Percentiles rank a stretch among this genome's conserved stretches.
Conservation (phyloP, 495 filamentous ascomycete species). For the Lophium mytilinum region DNA sequence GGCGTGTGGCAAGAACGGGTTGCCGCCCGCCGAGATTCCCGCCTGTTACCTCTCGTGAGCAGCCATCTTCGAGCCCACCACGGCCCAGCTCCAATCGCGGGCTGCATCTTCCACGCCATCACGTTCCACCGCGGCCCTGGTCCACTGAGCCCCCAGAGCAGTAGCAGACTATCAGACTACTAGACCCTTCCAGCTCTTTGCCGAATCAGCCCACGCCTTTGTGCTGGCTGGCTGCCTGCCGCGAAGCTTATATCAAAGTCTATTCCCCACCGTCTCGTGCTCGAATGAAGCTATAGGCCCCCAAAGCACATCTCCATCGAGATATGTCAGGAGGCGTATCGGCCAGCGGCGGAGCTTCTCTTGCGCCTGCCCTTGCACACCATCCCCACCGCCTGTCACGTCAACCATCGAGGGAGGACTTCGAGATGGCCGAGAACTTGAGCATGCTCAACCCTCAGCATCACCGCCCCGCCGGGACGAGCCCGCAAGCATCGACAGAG, state of each 20-base stretch:
- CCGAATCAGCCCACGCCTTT: background rate
- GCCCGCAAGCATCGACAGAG: background rate
- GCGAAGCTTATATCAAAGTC: too few relatives aligned
- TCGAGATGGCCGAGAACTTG: slow-evolving; percentile 25
- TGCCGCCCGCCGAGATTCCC: too few relatives aligned
- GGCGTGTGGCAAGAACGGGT: too few relatives aligned
- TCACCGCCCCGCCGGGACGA: background rate
- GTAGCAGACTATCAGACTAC: too few relatives aligned
- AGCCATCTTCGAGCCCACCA: too few relatives aligned
- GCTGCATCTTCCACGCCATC: too few relatives aligned
- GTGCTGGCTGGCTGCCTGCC: background rate
- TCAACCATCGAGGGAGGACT: slow-evolving; percentile 21
- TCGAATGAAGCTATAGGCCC: background rate
- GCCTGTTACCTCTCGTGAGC: too few relatives aligned
- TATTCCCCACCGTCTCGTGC: background rate
- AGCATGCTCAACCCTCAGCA: slow-evolving; percentile 17
- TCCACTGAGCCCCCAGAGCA: too few relatives aligned
- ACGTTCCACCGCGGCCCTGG: too few relatives aligned
- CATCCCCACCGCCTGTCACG: slow-evolving; percentile 21
- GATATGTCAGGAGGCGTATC: slow-evolving; percentile 9
- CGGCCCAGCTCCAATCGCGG: too few relatives aligned
- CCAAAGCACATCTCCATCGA: background rate
- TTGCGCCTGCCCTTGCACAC: slow-evolving; percentile 22
- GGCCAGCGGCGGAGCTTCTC: slow-evolving; percentile 18
- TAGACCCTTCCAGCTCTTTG: background rate